A percentile compares a stretch with the other conserved stretches of the same genome.
These are phyloP conservation scores for Tetracentron sinense DNA, from an alignment of 164 flowering plant species.

Conservation along the genomic window DNA sequence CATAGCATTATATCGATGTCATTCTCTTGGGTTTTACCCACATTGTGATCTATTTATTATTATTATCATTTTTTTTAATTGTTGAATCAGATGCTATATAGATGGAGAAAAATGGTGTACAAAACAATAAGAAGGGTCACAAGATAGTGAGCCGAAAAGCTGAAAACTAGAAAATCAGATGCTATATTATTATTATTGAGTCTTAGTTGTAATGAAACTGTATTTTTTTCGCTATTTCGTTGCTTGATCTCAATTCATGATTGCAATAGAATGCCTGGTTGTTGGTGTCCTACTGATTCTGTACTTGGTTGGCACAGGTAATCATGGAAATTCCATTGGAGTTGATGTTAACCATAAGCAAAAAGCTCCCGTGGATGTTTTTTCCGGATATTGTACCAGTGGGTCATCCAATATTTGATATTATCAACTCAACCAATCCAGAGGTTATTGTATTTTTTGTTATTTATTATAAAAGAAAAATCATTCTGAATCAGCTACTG, in stretches of 20 bases:
- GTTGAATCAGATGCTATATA: not conserved
- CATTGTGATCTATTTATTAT: too few relatives aligned
- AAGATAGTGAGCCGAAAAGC: too few relatives aligned
- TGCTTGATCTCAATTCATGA: not conserved
- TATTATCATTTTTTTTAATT: not conserved
- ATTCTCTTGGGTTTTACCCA: too few relatives aligned
- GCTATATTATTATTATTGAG: too few relatives aligned
- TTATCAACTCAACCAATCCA: slow-evolving; percentile 89
- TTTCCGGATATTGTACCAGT: slow-evolving; percentile 86
- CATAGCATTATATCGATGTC: too few relatives aligned
- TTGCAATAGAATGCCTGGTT: not conserved
- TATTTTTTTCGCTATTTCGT: not conserved
- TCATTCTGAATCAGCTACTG: too few relatives aligned
- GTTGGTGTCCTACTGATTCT: not conserved
- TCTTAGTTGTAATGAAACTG: too few relatives aligned
- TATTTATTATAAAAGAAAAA: not conserved
- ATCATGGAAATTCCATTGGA: slow-evolving; percentile 96
- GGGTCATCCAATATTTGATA: slow-evolving; percentile 97
- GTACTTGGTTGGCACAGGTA: slow-evolving; percentile 37
- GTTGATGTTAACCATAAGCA: slow-evolving; percentile 82
- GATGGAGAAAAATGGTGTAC: too few relatives aligned
- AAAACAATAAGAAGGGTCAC: too few relatives aligned
- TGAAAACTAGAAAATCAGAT: too few relatives aligned
- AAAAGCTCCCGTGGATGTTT: slow-evolving; percentile 98
- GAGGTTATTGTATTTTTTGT: slow-evolving; percentile 47